These are phyloP conservation scores for Fusarium guadeloupense DNA, from an alignment of 2,329 filamentous ascomycete genomes.

Conservation along the genomic window DNA sequence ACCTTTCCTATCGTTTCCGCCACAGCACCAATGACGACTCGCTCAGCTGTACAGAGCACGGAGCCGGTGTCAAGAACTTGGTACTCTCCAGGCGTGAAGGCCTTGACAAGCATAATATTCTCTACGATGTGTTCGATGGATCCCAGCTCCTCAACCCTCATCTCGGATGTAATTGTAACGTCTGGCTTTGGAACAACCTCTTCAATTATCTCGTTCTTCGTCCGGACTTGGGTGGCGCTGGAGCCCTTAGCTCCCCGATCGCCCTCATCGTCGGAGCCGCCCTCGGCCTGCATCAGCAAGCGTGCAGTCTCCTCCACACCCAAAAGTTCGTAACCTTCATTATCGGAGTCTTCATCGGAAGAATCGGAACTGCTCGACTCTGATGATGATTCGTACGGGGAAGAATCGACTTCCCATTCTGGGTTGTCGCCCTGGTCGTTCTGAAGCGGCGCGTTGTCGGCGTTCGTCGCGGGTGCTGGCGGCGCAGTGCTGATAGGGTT, in stretches of 20 bases:
- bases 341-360: conserved; percentile 66
- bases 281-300: conserved; percentile 85
- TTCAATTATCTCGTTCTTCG: conserved; percentile 80
- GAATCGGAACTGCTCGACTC: conserved; percentile 67
- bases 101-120: conserved; percentile 80
- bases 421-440: conserved; percentile 60
- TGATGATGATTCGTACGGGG: conserved; percentile 75
- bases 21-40: conserved; percentile 82
- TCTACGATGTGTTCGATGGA: conserved; percentile 80
- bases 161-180: conserved; percentile 78
- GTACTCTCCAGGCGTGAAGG: conserved; percentile 80
- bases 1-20: conserved; percentile 87
- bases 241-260: conserved; percentile 56
- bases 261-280: conserved; percentile 80
- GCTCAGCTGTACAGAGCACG: conserved; percentile 79
- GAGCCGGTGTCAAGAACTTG: conserved; percentile 87
- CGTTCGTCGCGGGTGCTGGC: conserved; percentile 14
- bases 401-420: conserved; percentile 88
- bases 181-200: conserved; percentile 77
- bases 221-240: conserved; percentile 67
- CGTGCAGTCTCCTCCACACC: conserved; percentile 84
- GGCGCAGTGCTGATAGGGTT: conserved; percentile 30
- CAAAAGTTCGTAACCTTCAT: conserved; percentile 76
- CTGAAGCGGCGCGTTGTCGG: conserved; percentile 41
- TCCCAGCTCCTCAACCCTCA: conserved; percentile 80